Percentiles rank a stretch among this genome's conserved stretches.
These are phyloP conservation scores for Tricholoma sp. DNA, from an alignment of 768 basidiomycete species.

Conservation along the genomic window DNA sequence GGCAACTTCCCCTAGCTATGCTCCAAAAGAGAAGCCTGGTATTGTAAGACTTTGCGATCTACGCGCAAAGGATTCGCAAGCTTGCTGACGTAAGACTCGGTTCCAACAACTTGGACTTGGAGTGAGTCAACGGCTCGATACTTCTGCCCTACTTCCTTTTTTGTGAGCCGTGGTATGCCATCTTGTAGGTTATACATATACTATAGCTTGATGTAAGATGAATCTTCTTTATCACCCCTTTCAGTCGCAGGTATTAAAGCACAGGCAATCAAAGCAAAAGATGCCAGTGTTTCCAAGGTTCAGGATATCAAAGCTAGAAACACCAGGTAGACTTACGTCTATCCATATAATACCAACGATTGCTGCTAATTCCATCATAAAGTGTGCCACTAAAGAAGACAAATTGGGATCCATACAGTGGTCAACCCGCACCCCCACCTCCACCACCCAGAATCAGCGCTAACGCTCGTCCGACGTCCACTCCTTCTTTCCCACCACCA, in stretches of 20 bases:
- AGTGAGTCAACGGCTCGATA: no score
- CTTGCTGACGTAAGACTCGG: no score
- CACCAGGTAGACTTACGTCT: slow-evolving; percentile 39
- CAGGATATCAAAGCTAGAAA: slow-evolving; percentile 53
- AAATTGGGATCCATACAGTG: slow-evolving; percentile 60
- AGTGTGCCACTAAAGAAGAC: slow-evolving; percentile 57
- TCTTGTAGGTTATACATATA: slow-evolving; percentile 28
- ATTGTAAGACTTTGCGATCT: no score
- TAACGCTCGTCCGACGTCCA: slow-evolving; percentile 23
- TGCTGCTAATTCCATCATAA: not conserved
- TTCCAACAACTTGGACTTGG: no score
- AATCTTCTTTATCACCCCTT: slow-evolving; percentile 3
- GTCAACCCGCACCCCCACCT: slow-evolving; percentile 44
- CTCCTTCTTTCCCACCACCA: slow-evolving; percentile 15
- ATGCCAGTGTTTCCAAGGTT: slow-evolving; percentile 45
- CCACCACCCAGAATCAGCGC: slow-evolving; percentile 36
- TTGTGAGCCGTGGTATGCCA: no score
- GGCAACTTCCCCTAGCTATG: no score
- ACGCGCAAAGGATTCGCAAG: no score
- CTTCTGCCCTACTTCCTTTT: no score
- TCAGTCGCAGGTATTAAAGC: slow-evolving; percentile 63
- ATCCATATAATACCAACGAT: not conserved
- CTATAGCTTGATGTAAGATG: not conserved
- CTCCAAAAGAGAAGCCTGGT: not conserved
- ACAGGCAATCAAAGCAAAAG: slow-evolving; percentile 58